Base-by-base conservation (phyloP, 208 protist species). In the Crithidia sp. region DNA sequence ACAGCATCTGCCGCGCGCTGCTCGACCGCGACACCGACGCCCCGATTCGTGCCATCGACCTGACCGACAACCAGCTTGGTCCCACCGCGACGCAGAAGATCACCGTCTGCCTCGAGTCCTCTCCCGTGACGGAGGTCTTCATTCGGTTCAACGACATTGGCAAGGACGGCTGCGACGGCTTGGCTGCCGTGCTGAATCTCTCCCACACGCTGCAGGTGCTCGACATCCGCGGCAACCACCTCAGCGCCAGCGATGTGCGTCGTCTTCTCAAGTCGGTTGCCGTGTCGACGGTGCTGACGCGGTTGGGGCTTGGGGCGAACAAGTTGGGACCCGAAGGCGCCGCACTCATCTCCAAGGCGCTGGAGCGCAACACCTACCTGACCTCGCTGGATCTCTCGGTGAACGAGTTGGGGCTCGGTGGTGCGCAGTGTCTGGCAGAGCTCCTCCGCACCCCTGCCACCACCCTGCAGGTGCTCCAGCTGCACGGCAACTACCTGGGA, bases 71-170 rank as follows among this genome's bases (percentile, higher is more conserved):
- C 77, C 84, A 95, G 45, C 83, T 97, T 12, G 92, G 91, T 41
- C 87, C 91, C 2, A 53, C 56, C 17, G 68, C 78, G 39, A 69
- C 89, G 19, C 67, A 81, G 65, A 85, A 86, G 65, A 84, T 97
- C 41, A 77, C 84, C n/a, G 70, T 83, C 4, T 85, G 77, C 45
- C 63, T 94, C 13, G 87, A 95, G 64, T 85, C 79, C 1, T 89
- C 91, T 7, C 72, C 82, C 0, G 90, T 94, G 49, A 81, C 68
- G 53, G 84, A 96, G 63, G 77, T 95, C 16, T 57, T 93, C 8
- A 69, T 97, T 41, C 84, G 94, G 37, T 96, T 89, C 85, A 97
- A 97, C 69, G 83, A 94, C 76, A 94, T 97, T 74, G 94, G 91
- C 36, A 90, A 88, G 65, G 90, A 96, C 45, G 94, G 94, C n/a